Base-by-base conservation (phyloP, 2,329 filamentous ascomycete genomes). In the Colletotrichum euphorbiae region DNA sequence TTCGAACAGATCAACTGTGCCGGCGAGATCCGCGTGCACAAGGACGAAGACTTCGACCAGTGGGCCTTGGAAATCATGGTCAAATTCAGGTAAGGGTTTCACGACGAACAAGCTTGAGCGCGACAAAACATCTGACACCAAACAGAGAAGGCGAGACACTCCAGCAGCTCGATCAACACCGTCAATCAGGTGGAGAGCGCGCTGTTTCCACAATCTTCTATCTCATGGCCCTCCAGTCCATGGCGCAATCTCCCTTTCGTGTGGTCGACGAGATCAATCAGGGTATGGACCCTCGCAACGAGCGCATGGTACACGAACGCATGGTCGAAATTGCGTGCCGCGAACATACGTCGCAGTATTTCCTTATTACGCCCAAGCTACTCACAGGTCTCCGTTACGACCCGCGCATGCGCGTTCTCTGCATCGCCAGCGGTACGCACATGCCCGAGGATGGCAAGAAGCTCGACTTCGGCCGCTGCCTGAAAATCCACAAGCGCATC, bases 181-280 rank as follows among this genome's bases (percentile, higher is more conserved):
- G 96, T 6, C 96, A 99, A 79, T 98, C 95, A 1, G 96, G 96
- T 74, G 96, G 96, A 71, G 96, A 99, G 82, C 91, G 96, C 68
- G 93, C 96, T 24, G 95, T 99, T 21, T 97, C 93, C 21, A 99
- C 96, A 13, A 97, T 98, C 76, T 99, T 98, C 85, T 99, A 97
- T 81, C 93, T 99, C 64, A 98, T 99, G 94, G 93, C 96, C 5
- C 87, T 99, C 28, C 96, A 99, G 79, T 93, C 93, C 56, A 90
- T 99, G 74, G 95, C 96, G 15, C 92, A 94, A 74, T 94, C 94
- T 3, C 96, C 96, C 1, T 99, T 99, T 87, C 93, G 96, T 59
- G 95, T 99, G 56, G 96, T 99, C 67, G 96, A 99, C 80, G 96
- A 99, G 82, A 99, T 99, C 85, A 99, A 99, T 77, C 96, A 99